Conservation (phyloP, 192 early-diverging fungal genomes). For the Gamsiella multidivaricata region DNA sequence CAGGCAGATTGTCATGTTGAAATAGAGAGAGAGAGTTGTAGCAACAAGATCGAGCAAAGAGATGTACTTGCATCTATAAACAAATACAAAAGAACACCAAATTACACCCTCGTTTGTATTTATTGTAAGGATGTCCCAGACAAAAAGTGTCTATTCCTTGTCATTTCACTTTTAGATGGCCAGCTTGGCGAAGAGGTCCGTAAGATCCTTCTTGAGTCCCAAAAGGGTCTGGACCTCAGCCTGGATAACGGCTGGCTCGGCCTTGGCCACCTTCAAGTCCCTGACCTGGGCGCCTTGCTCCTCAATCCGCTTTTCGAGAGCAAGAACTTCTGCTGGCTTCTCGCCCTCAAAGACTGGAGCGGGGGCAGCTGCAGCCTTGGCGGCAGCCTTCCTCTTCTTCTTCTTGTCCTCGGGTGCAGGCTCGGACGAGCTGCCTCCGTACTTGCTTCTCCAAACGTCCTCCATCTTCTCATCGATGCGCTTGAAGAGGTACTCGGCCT, state of each 20-base stretch:
- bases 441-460: slow-evolving; percentile 81
- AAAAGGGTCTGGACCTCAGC: slow-evolving; percentile 58
- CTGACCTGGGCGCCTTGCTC: slow-evolving; percentile 67
- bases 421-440: slow-evolving; percentile 72
- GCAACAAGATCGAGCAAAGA: not conserved
- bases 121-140: not conserved
- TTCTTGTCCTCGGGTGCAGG: slow-evolving; percentile 41
- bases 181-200: slow-evolving; percentile 55
- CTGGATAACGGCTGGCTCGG: slow-evolving; percentile 54
- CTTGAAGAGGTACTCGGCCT: slow-evolving; percentile 92
- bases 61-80: slow-evolving; percentile 25
- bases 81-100: not conserved
- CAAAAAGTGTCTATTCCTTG: too few relatives aligned
- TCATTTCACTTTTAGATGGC: slow-evolving; percentile 21
- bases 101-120: not conserved
- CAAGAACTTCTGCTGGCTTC: slow-evolving; percentile 60
- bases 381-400: slow-evolving; percentile 48
- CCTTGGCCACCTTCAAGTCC: slow-evolving; percentile 68
- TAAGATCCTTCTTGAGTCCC: slow-evolving; percentile 58
- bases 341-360: slow-evolving; percentile 56
- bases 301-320: slow-evolving; percentile 66
- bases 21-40: too few relatives aligned
- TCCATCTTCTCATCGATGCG: slow-evolving; percentile 88
- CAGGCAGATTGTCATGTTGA: too few relatives aligned
- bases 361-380: slow-evolving; percentile 46